phyloP scores from a whole-genome alignment of 257 asterid species.

The Gynochthodes officinalis region DNA sequence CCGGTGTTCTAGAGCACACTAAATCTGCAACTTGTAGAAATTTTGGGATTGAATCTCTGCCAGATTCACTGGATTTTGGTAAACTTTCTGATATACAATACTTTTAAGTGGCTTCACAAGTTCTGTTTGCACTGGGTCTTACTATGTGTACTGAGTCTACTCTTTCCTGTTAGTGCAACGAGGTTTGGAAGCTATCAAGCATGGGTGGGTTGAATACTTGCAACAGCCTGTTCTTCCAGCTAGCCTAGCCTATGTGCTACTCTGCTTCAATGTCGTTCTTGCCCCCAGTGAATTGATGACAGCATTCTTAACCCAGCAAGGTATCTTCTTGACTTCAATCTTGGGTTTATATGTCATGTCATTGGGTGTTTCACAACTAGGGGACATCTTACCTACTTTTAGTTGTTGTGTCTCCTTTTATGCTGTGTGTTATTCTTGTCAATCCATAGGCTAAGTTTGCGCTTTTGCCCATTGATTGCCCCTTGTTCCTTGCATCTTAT shows the following conservation, averaged over 20 bases:
- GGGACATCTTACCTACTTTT: not conserved
- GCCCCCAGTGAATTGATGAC: constrained; percentile 97
- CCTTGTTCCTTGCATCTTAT: not conserved
- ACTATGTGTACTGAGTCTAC: constrained; percentile 22
- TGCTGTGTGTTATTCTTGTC: constrained; percentile 2
- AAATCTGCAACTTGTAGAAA: constrained; percentile 43
- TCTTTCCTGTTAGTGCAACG: constrained; percentile 35
- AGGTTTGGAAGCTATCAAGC: constrained; percentile 67
- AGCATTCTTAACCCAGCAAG: constrained; percentile 87
- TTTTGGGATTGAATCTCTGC: constrained; percentile 36
- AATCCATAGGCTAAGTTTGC: too few relatives aligned
- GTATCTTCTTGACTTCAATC: constrained; percentile 32
- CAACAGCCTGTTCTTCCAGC: constrained; percentile 98
- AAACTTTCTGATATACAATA: constrained; percentile 17
- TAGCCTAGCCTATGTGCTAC: constrained; percentile 86
- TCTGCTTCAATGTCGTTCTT: constrained; percentile 80
- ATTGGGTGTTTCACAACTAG: not conserved
- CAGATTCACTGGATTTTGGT: constrained; percentile 61
- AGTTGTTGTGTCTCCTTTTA: not conserved
- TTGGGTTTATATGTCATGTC: not conserved
- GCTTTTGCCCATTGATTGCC: not conserved
- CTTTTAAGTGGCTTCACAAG: constrained; percentile 12
- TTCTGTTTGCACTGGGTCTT: constrained; percentile 14
- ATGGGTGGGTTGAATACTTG: constrained; percentile 87
- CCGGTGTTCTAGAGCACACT: constrained; percentile 80